Percentiles rank a stretch among this genome's conserved stretches.
Evolutionary conservation across 23 red algal species (phyloP).

Genomic region (Gracilaria gracilis): DNA sequence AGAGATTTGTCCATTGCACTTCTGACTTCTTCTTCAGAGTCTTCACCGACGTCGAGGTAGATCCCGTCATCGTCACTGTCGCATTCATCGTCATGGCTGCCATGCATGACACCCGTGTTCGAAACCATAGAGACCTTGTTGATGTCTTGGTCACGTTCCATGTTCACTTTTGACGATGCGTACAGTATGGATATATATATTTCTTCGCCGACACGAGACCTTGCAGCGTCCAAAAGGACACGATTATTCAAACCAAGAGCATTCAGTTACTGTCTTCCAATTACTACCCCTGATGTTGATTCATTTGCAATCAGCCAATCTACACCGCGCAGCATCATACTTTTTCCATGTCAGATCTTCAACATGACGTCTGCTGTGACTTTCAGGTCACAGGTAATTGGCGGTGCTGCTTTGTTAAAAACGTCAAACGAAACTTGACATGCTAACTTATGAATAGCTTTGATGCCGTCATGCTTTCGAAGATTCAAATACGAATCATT

Average conservation of each 20-base stretch:
- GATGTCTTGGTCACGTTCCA: too few relatives aligned
- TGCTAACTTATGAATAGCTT: neutral
- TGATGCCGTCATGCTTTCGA: neutral
- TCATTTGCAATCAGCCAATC: slow-evolving; percentile 23
- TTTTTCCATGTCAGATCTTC: neutral
- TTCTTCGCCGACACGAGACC: too few relatives aligned
- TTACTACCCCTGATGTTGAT: neutral
- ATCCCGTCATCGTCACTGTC: too few relatives aligned
- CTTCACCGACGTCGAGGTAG: too few relatives aligned
- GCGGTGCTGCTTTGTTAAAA: neutral
- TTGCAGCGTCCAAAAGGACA: neutral
- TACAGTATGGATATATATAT: too few relatives aligned
- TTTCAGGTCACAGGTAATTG: neutral
- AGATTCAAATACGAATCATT: neutral
- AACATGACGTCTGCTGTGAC: slow-evolving; percentile 16
- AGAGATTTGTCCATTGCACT: too few relatives aligned
- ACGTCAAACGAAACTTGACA: neutral
- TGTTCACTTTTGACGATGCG: too few relatives aligned
- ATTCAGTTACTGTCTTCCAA: slow-evolving; percentile 17
- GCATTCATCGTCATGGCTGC: too few relatives aligned
- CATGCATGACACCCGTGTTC: too few relatives aligned
- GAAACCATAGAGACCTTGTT: too few relatives aligned
- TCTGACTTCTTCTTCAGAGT: too few relatives aligned
- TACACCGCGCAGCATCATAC: slow-evolving; percentile 10
- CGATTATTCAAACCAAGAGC: slow-evolving; percentile 31